A percentile compares a stretch with the other conserved stretches of the same genome.
Conservation (phyloP, 306 rosid genomes). For the Corylus americana region DNA sequence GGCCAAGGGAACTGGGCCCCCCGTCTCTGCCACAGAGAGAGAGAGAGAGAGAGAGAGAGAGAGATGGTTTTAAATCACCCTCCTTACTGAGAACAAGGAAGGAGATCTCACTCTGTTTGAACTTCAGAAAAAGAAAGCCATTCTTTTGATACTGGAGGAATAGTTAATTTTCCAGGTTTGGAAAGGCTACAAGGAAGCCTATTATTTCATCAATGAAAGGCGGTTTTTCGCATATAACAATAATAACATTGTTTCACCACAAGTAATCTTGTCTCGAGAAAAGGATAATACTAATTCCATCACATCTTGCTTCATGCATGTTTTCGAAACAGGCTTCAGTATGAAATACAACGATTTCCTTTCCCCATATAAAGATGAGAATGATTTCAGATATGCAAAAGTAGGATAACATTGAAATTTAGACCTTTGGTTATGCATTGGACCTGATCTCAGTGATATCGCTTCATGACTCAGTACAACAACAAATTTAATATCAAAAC, state of each 20-base stretch:
- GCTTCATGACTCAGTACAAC: not conserved
- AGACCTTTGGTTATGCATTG: not conserved
- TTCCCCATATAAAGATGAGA: not conserved
- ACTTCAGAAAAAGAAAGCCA: not conserved
- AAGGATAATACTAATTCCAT: not conserved
- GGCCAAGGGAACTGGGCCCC: no score
- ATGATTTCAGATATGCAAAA: not conserved
- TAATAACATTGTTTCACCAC: not conserved
- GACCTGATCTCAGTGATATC: not conserved
- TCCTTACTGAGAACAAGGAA: not conserved
- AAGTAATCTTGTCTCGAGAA: not conserved
- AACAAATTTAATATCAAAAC: not conserved
- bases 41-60: not conserved
- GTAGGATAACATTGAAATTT: not conserved
- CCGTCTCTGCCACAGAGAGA: not conserved
- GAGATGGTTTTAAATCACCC: not conserved
- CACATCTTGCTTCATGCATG: not conserved
- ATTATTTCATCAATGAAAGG: not conserved
- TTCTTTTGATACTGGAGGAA: not conserved
- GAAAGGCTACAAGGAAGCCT: not conserved
- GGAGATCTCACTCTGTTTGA: constrained; percentile 5
- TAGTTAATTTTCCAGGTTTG: not conserved
- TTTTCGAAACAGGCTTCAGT: not conserved
- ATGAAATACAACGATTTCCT: not conserved
- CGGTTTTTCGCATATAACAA: not conserved